These are phyloP conservation scores for Scheffersomyces cryptocercus DNA, from an alignment of 1,139 yeast genomes.

Conservation along the genomic window DNA sequence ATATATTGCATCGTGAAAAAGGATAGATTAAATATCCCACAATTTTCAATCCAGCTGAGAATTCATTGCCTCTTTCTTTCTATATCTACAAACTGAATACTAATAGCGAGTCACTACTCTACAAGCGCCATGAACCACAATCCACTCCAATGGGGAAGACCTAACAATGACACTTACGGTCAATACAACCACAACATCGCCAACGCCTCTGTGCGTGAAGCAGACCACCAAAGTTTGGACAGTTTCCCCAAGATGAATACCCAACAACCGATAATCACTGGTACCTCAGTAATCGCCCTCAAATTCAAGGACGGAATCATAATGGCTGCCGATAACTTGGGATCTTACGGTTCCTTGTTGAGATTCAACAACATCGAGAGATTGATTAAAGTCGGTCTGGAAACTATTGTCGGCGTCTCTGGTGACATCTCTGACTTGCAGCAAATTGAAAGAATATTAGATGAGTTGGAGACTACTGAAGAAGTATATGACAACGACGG, in stretches of 20 bases:
- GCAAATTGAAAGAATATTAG: slow-evolving; percentile 71
- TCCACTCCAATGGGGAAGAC: slow-evolving; percentile 96
- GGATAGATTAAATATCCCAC: too few relatives aligned
- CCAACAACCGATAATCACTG: slow-evolving; percentile 93
- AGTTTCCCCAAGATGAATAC: slow-evolving; percentile 78
- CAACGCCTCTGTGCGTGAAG: slow-evolving; percentile 35
- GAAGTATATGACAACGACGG: slow-evolving; percentile 81
- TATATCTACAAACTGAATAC: too few relatives aligned
- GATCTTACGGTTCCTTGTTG: slow-evolving; percentile 89
- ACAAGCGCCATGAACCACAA: slow-evolving; percentile 77
- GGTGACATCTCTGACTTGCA: slow-evolving; percentile 97
- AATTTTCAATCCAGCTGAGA: too few relatives aligned
- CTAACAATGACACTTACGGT: slow-evolving; percentile 80
- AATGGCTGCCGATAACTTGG: slow-evolving; percentile 94
- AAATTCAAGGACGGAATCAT: slow-evolving; percentile 89
- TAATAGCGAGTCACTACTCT: too few relatives aligned
- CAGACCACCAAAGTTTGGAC: slow-evolving; percentile 20
- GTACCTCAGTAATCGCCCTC: slow-evolving; percentile 91
- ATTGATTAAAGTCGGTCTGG: slow-evolving; percentile 75
- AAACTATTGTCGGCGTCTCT: slow-evolving; percentile 88
- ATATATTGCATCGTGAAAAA: too few relatives aligned
- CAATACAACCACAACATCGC: slow-evolving; percentile 73
- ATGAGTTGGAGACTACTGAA: slow-evolving; percentile 70
- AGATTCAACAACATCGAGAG: slow-evolving; percentile 86
- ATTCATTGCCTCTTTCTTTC: too few relatives aligned